Evolutionary conservation across 164 flowering plant genomes (phyloP), one percentile per base, ranked within the genome.

Genomic region (Magnolia sinica): DNA sequence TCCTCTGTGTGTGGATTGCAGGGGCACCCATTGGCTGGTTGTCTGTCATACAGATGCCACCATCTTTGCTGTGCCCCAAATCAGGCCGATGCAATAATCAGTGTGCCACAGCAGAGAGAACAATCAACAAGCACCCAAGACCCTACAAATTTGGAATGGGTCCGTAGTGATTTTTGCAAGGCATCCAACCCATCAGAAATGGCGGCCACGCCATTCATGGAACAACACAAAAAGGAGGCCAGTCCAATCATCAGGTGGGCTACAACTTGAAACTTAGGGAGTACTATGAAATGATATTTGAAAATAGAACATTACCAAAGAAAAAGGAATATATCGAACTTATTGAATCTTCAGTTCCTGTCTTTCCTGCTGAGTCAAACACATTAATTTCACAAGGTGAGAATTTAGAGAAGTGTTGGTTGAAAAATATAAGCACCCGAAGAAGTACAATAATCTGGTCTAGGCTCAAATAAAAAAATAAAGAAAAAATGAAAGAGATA

Each of bases 341-440:
- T 68, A 5, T 68, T 29, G 71, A 37, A 19, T 68, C 78, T 58
- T 68, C 51, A 70, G 29, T 76, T 69, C 64, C 73, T 22, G n/a
- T 61, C 10, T 31, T 70, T 68, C 71, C 71, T 68, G 71, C 71
- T 16, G 29, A 29, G 19, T 29, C 49, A 68, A 31, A 68, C 29
- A n/a, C 1, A 14, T n/a, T 64, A 13, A 7, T 64, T 64, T n/a
- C 22, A 68, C 8, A 18, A 68, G 50, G 20, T 37, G 49, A 13
- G 50, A 31, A 68, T 16, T 68, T 19, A 68, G 29, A 68, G 61
- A 13, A 55, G 2, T 37, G 7, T 7, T 37, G 45, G 45, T 37
- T 37, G 45, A 55, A 11, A 16, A 55, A 2, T 55, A 55, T 55
- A 16, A 55, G 61, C 61, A 55, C 18, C 6, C 45, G 0, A 37